phyloP scores from a whole-genome alignment of 768 basidiomycete genomes.

The Lactifluus rugatus region DNA sequence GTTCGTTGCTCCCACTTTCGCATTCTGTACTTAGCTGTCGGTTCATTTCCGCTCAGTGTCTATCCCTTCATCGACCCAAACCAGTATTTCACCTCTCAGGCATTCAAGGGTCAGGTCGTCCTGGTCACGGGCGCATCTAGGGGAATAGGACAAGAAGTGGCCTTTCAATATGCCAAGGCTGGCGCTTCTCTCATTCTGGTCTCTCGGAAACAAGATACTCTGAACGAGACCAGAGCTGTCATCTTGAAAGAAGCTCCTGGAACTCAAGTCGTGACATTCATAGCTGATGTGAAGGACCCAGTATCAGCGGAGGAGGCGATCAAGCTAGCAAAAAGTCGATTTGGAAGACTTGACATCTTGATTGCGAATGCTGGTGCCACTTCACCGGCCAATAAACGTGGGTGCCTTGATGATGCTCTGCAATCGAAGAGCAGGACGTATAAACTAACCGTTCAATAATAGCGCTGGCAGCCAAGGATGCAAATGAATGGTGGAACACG shows the following conservation, averaged over 20 bases:
- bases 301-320: conserved; percentile 22
- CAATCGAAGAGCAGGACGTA: too few relatives aligned
- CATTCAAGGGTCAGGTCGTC: conserved; percentile 23
- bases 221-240: conserved; percentile 21
- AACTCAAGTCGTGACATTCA: conserved; percentile 19
- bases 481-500: conserved; percentile 4
- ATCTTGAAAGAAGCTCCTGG: conserved; percentile 14
- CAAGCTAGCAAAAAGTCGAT: conserved; percentile 18
- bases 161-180: conserved; percentile 23
- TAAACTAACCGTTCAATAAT: not conserved
- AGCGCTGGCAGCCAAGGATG: not conserved
- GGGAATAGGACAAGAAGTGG: conserved; percentile 25
- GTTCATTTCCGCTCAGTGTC: too few relatives aligned
- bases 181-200: conserved; percentile 24
- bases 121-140: conserved; percentile 24
- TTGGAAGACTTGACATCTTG: conserved; percentile 25
- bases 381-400: not conserved
- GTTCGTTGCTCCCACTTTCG: too few relatives aligned
- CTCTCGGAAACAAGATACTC: conserved; percentile 17
- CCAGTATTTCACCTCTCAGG: conserved; percentile 12
- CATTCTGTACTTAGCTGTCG: too few relatives aligned
- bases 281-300: conserved; percentile 23
- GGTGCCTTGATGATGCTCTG: not conserved
- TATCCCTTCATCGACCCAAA: conserved; percentile 26
- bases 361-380: conserved; percentile 24